These are phyloP conservation scores for Phytophthora rubi DNA, from an alignment of 352 stramenopile genomes.

Conservation along the genomic window DNA sequence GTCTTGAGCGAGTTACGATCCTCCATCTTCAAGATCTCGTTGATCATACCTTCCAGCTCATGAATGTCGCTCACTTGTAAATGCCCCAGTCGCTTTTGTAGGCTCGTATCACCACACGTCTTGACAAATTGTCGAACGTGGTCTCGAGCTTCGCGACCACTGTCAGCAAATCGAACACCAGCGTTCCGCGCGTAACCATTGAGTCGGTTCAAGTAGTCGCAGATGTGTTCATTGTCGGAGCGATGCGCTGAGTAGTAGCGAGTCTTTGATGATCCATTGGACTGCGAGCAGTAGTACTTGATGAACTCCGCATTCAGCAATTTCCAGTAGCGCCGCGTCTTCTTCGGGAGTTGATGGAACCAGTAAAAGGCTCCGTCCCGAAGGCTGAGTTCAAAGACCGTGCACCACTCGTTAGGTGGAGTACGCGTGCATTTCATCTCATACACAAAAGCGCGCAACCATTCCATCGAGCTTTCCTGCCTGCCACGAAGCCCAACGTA, in stretches of 20 bases:
- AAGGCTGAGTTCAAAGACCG: too few relatives aligned
- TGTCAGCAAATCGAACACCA: not conserved
- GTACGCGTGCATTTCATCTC: too few relatives aligned
- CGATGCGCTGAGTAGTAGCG: not conserved
- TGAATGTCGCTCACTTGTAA: too few relatives aligned
- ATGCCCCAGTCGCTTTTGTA: too few relatives aligned
- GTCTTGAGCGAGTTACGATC: too few relatives aligned
- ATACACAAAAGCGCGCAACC: constrained; percentile 5
- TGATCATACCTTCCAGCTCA: too few relatives aligned
- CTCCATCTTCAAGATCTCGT: too few relatives aligned
- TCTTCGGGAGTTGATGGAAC: not conserved
- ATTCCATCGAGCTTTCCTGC: constrained; percentile 13
- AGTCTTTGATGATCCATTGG: not conserved
- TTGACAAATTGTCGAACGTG: too few relatives aligned
- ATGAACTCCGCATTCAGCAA: not conserved
- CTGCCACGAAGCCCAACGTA: not conserved
- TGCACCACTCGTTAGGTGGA: too few relatives aligned
- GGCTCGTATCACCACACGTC: too few relatives aligned
- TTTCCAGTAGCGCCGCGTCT: not conserved
- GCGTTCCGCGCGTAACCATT: not conserved
- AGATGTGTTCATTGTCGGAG: not conserved
- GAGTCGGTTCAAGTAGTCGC: not conserved
- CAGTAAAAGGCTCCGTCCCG: not conserved
- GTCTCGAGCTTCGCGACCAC: too few relatives aligned
- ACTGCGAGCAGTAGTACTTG: constrained; percentile 3